A percentile compares a stretch with the other conserved stretches of the same genome.
phyloP scores from a whole-genome alignment of 495 filamentous ascomycete species.

The Chaetomidium leptoderma region DNA sequence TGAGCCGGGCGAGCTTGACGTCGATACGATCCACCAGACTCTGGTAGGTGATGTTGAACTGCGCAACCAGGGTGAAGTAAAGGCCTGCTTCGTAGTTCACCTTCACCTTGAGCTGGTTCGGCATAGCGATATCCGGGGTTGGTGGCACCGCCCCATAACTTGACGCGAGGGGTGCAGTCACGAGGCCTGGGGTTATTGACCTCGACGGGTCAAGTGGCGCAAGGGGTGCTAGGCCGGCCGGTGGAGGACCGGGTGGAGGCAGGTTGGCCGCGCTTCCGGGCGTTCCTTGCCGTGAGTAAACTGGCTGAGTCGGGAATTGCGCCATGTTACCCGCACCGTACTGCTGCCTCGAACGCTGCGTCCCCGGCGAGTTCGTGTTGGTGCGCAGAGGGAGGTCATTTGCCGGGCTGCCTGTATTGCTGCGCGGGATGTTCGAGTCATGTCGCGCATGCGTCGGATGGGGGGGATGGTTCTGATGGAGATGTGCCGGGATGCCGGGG shows the following conservation, averaged over 20 bases:
- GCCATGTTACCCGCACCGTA: slow-evolving; percentile 40
- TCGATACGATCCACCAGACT: slow-evolving; percentile 95
- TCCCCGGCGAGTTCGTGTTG: slow-evolving; percentile 50
- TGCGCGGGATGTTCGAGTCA: slow-evolving; percentile 51
- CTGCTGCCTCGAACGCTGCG: slow-evolving; percentile 40
- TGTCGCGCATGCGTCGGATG: slow-evolving; percentile 47
- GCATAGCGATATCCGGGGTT: slow-evolving; percentile 54
- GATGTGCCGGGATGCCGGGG: slow-evolving; percentile 53
- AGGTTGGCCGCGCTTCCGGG: slow-evolving; percentile 31
- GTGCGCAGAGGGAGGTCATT: slow-evolving; percentile 49
- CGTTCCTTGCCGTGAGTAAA: slow-evolving; percentile 43
- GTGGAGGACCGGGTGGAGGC: slow-evolving; percentile 32
- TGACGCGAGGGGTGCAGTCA: slow-evolving; percentile 29
- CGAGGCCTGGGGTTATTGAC: slow-evolving; percentile 30
- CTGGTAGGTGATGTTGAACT: slow-evolving; percentile 87
- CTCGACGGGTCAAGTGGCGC: slow-evolving; percentile 25
- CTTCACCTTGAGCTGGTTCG: slow-evolving; percentile 89
- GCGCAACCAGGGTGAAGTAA: slow-evolving; percentile 87
- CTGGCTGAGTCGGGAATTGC: slow-evolving; percentile 46
- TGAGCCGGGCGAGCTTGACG: slow-evolving; percentile 80
- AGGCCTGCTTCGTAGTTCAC: slow-evolving; percentile 76
- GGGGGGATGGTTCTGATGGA: slow-evolving; percentile 40
- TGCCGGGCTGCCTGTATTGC: slow-evolving; percentile 50
- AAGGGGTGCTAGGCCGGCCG: slow-evolving; percentile 31
- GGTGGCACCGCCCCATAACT: slow-evolving; percentile 37